Base-by-base conservation (phyloP, 805 yeast species). In the Barnettozyma wickerhamii region DNA sequence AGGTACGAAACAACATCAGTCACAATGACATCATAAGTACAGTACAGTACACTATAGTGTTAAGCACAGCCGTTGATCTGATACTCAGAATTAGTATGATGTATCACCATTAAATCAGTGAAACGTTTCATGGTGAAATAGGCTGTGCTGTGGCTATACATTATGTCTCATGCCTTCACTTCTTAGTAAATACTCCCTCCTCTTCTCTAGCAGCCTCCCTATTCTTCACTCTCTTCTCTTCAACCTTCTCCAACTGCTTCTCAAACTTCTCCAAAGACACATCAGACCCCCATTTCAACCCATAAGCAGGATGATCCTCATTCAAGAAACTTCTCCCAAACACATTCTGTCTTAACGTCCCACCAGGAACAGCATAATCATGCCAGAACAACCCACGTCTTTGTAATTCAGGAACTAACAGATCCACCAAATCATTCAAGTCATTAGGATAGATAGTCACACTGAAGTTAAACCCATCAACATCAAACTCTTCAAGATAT, bases 401-500 rank as follows among this genome's bases (percentile, higher is more conserved):
- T 46, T 58, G 58, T 21, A 66, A 49, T 37, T 60, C 68, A 4
- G 71, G 71, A 19, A 66, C 43, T 20, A 67, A 46, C 9, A 47
- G 47, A 15, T 67, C 64, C 23, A 65, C 65, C 27, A 68, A 45
- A 9, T 69, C 72, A 41, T 63, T 64, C 35, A 63, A 57, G 4
- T 64, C 48, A 4, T 60, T 64, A 15, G 68, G 71, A 7, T 55
- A 47, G 10, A 64, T 51, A 1, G 71, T 60, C 5, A 66, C 60
- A 3, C 63, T 59, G 30, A 69, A 51, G 42, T 70, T 69, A 50
- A 68, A 68, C 1, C 74, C 75, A 45, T 69, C 75, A 21, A 70
- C 59, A 35, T 60, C 70, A 18, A 65, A 56, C n/a, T 58, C 52
- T 7, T 61, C 62, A 6, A 64, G 65, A 66, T 69, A 70, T 31